Conservation (phyloP, 306 rosid species). For the Albizia julibrissin region DNA sequence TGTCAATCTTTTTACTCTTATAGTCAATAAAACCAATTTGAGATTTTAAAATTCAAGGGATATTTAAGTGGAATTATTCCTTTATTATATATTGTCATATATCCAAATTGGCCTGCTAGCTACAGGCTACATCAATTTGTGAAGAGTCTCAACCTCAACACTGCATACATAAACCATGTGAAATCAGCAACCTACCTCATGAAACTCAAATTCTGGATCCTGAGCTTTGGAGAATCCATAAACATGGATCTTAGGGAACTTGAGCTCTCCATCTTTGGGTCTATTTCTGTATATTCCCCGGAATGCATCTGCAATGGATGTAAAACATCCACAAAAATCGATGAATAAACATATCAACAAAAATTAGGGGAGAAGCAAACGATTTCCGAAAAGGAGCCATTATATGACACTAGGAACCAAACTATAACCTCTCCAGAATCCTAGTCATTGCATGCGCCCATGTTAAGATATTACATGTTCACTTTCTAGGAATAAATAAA, state of each 20-base stretch:
- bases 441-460: neutral
- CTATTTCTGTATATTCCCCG: constrained; percentile 67
- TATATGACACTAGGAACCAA: neutral
- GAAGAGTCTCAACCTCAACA: constrained; percentile 17
- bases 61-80: no score
- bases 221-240: constrained; percentile 94
- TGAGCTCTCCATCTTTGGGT: constrained; percentile 46
- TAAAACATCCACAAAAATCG: constrained; percentile 16
- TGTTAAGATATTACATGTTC: neutral
- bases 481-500: neutral
- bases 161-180: constrained; percentile 3
- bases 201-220: constrained; percentile 96
- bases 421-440: neutral
- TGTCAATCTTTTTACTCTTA: no score
- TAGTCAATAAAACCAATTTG: no score
- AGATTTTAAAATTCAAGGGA: no score
- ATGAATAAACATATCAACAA: neutral
- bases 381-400: neutral
- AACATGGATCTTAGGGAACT: constrained; percentile 77
- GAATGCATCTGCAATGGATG: constrained; percentile 66
- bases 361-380: neutral
- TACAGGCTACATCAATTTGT: constrained; percentile 20
- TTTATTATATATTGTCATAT: constrained; percentile 1
- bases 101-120: constrained; percentile 16
- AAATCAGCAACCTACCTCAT: constrained; percentile 58